These are phyloP conservation scores for Antonospora locustae DNA, from an alignment of 371 early-diverging fungal species.

Conservation along the genomic window DNA sequence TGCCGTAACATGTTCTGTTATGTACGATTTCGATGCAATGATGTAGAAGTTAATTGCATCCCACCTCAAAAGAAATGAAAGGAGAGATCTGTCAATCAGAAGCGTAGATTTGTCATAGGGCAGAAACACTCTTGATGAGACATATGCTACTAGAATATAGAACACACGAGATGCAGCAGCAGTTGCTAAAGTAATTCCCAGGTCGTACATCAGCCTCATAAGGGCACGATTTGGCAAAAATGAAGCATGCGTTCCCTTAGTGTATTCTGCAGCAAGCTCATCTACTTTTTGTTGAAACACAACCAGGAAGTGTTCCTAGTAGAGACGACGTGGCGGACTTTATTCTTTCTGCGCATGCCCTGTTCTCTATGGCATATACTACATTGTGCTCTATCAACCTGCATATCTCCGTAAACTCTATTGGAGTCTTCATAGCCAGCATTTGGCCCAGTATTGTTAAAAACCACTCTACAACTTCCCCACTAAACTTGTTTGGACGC, in stretches of 20 bases:
- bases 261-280: too few species aligned
- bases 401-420: constrained; percentile 4
- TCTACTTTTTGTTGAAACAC: too few species aligned
- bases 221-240: too few species aligned
- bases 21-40: constrained; percentile 47
- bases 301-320: too few species aligned
- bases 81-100: constrained; percentile 2
- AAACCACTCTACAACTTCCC: constrained; percentile 27
- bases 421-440: constrained; percentile 4
- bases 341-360: too few species aligned
- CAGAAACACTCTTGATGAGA: constrained; percentile 23
- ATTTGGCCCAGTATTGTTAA: constrained; percentile 9
- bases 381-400: too few species aligned
- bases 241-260: too few species aligned
- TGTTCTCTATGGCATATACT: too few species aligned
- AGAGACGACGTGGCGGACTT: too few species aligned
- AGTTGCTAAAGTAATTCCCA: not conserved
- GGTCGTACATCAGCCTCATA: too few species aligned
- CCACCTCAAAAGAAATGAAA: constrained; percentile 50
- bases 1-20: constrained; percentile 42
- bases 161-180: constrained; percentile 15
- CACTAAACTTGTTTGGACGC: constrained; percentile 3
- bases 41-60: constrained; percentile 50
- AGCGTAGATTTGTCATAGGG: constrained; percentile 40
- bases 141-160: constrained; percentile 11